These are phyloP conservation scores for Aureobasidium melanogenum DNA, from an alignment of 2,329 filamentous ascomycete genomes.

Conservation along the genomic window DNA sequence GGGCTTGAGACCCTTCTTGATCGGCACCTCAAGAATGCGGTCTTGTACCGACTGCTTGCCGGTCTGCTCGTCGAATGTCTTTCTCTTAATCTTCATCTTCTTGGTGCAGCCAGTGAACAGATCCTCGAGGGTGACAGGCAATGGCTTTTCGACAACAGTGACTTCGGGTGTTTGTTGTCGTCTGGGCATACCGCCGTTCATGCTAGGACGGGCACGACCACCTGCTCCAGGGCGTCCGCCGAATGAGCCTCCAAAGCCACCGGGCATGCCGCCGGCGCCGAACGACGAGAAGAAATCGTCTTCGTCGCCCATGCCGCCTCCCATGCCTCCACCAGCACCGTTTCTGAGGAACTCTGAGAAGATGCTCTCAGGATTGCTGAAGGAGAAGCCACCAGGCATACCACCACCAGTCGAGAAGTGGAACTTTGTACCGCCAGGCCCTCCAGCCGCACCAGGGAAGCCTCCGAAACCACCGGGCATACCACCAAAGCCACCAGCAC, in stretches of 20 bases:
- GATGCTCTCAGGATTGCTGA: slow-evolving; percentile 74
- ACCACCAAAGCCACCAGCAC: slow-evolving; percentile 38
- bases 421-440: slow-evolving; percentile 46
- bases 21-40: slow-evolving; percentile 84
- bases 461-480: slow-evolving; percentile 46
- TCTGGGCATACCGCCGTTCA: slow-evolving; percentile 28
- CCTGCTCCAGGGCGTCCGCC: slow-evolving; percentile 22
- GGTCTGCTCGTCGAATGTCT: slow-evolving; percentile 72
- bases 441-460: slow-evolving; percentile 27
- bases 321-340: slow-evolving; percentile 39
- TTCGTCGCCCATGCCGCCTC: slow-evolving; percentile 37
- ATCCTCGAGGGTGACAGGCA: slow-evolving; percentile 79
- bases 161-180: slow-evolving; percentile 66
- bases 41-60: slow-evolving; percentile 83
- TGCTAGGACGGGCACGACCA: slow-evolving; percentile 13
- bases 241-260: slow-evolving; percentile 31
- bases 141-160: slow-evolving; percentile 76
- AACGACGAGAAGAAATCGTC: slow-evolving; percentile 49
- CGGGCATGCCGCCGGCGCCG: slow-evolving; percentile 24
- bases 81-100: slow-evolving; percentile 97
- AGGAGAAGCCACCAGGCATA: slow-evolving; percentile 44
- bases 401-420: slow-evolving; percentile 54
- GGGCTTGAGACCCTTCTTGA: slow-evolving; percentile 91
- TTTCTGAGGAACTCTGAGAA: slow-evolving; percentile 74
- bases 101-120: slow-evolving; percentile 80